Conservation (phyloP, 148 eudicot species). For the Heliosperma pusillum region DNA sequence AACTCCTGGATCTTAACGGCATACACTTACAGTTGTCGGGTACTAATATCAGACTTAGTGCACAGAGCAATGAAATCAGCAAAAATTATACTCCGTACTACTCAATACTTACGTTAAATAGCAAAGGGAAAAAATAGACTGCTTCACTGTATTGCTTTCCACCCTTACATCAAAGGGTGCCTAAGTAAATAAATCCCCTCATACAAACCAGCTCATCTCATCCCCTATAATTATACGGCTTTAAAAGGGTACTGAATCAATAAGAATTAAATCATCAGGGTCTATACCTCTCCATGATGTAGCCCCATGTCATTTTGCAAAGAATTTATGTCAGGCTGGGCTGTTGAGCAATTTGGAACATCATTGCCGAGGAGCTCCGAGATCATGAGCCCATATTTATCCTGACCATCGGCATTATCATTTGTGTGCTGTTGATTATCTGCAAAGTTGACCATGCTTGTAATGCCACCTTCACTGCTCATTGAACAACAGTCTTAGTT, state of each 20-base stretch:
- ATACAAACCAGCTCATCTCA: background rate
- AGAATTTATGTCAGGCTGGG: slow-evolving; percentile 57
- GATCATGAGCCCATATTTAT: slow-evolving; percentile 94
- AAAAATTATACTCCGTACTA: no score
- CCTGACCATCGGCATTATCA: slow-evolving; percentile 63
- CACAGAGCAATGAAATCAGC: no score
- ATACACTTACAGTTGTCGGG: no score
- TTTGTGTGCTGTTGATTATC: slow-evolving; percentile 48
- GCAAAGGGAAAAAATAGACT: background rate
- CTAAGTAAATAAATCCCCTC: background rate
- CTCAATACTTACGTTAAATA: no score
- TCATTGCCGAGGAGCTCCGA: slow-evolving; percentile 86
- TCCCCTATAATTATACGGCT: slow-evolving; percentile 8
- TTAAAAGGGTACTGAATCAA: background rate
- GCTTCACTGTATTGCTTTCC: background rate
- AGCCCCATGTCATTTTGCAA: slow-evolving; percentile 69
- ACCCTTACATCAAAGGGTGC: background rate
- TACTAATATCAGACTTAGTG: no score
- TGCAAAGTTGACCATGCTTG: slow-evolving; percentile 49
- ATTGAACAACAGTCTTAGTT: slow-evolving; percentile 16
- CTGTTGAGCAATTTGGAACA: slow-evolving; percentile 63
- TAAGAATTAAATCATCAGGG: slow-evolving; percentile 1
- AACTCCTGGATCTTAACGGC: no score
- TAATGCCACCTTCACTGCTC: slow-evolving; percentile 51
- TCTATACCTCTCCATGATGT: slow-evolving; percentile 72